Conservation (phyloP, 176 grass and related monocot species). For the Phyllostachys edulis region DNA sequence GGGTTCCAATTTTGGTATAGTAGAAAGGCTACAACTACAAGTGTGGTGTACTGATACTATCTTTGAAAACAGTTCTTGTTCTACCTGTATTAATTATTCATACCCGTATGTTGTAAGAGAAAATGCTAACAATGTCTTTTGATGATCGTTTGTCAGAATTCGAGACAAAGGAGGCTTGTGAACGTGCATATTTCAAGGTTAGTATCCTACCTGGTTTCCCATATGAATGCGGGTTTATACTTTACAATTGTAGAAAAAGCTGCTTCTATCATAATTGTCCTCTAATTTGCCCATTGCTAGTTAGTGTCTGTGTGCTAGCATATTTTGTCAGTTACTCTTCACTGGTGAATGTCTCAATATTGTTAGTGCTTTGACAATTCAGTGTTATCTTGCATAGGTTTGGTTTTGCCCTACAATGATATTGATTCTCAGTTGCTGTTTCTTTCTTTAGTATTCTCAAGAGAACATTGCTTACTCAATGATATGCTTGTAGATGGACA, state of each 20-base stretch:
- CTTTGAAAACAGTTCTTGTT: background rate
- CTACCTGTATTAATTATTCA: background rate
- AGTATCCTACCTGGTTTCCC: conserved; percentile 35
- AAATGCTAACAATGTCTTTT: conserved; percentile 31
- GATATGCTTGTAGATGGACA: conserved; percentile 81
- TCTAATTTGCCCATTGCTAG: background rate
- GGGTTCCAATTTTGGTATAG: background rate
- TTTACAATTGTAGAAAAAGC: background rate
- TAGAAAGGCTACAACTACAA: background rate
- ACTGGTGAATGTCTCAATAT: background rate
- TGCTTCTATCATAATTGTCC: background rate
- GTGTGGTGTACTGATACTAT: background rate
- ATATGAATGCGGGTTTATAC: background rate
- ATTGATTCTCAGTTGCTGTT: conserved; percentile 18
- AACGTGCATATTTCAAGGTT: conserved; percentile 91
- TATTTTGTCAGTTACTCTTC: conserved; percentile 14
- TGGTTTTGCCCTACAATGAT: background rate
- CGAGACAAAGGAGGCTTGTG: conserved; percentile 76
- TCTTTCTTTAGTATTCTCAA: conserved; percentile 9
- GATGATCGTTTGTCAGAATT: conserved; percentile 62
- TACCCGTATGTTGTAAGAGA: background rate
- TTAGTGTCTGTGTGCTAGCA: background rate
- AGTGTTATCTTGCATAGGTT: conserved; percentile 3
- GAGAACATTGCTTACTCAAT: conserved; percentile 16
- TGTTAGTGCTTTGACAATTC: background rate